A percentile compares a stretch with the other conserved stretches of the same genome.
These are phyloP conservation scores for Orobanche coerulescens DNA, from an alignment of 257 asterid species.

Conservation along the genomic window DNA sequence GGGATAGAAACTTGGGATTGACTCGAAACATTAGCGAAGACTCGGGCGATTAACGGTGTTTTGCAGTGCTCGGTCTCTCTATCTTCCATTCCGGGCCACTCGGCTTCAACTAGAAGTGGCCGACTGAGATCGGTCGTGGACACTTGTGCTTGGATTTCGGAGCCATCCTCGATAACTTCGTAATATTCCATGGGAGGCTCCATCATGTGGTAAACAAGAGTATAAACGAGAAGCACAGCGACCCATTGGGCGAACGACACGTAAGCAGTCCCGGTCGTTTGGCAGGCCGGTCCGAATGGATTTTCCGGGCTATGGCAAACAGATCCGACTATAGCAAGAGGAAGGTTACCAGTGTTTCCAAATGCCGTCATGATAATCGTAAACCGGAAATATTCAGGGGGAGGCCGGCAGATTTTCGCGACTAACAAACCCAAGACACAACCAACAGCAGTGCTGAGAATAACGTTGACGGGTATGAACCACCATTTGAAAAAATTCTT, in stretches of 20 bases:
- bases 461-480: conserved; percentile 88
- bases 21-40: conserved; percentile 45
- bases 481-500: conserved; percentile 68
- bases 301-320: conserved; percentile 61
- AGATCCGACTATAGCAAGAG: conserved; percentile 80
- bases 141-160: conserved; percentile 49
- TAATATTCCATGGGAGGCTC: conserved; percentile 78
- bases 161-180: conserved; percentile 43
- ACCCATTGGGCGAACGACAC: conserved; percentile 95
- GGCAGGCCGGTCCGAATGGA: conserved; percentile 65
- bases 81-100: conserved; percentile 98
- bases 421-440: conserved; percentile 70
- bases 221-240: conserved; percentile 76
- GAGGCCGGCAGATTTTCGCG: conserved; percentile 64
- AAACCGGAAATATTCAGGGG: conserved; percentile 66
- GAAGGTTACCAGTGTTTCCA: conserved; percentile 92
- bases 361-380: conserved; percentile 82
- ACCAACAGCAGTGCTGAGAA: conserved; percentile 71
- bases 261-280: conserved; percentile 62
- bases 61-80: conserved; percentile 10
- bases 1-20: conserved; percentile 38
- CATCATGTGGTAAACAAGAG: conserved; percentile 98
- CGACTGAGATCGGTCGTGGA: conserved; percentile 29
- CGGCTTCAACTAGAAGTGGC: conserved; percentile 47
- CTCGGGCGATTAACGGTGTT: conserved; percentile 2